These are phyloP conservation scores for Tolypocladium album DNA, from an alignment of 2,329 filamentous ascomycete species.

Conservation along the genomic window DNA sequence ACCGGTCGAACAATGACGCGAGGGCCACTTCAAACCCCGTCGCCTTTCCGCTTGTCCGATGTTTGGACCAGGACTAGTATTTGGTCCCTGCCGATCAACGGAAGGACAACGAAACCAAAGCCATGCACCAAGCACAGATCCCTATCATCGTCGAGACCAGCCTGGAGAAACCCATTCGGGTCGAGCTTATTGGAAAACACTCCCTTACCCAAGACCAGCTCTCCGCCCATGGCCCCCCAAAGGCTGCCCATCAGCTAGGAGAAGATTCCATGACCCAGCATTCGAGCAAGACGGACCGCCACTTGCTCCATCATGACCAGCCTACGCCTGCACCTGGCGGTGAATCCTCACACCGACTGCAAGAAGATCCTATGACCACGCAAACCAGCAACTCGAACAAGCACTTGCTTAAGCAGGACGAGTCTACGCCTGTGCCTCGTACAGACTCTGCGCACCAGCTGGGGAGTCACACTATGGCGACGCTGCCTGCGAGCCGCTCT, in stretches of 20 bases:
- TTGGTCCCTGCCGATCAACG: slow-evolving; percentile 4
- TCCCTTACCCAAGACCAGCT: slow-evolving; percentile 5
- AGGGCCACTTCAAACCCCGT: too few relatives aligned
- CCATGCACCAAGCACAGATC: neutral
- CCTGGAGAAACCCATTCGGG: neutral
- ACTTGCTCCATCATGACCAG: slow-evolving; percentile 5
- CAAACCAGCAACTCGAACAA: too few relatives aligned
- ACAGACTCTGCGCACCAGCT: neutral
- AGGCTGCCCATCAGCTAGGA: slow-evolving; percentile 3
- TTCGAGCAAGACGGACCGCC: neutral
- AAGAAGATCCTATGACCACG: too few relatives aligned
- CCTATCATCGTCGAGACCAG: neutral
- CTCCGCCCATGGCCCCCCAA: neutral
- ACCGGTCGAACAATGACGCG: neutral
- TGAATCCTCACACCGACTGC: slow-evolving; percentile 1
- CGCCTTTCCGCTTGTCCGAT: slow-evolving; percentile 4
- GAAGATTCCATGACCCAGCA: slow-evolving; percentile 1
- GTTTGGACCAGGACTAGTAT: slow-evolving; percentile 7
- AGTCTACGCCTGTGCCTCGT: too few relatives aligned
- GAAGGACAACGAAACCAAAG: neutral
- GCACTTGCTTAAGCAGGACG: too few relatives aligned
- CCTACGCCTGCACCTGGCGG: neutral
- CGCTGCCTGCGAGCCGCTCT: neutral
- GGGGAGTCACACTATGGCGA: slow-evolving; percentile 1
- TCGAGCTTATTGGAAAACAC: slow-evolving; percentile 2